Base-by-base conservation (phyloP, 805 yeast species). In the Starmerella potacharoeniae region DNA sequence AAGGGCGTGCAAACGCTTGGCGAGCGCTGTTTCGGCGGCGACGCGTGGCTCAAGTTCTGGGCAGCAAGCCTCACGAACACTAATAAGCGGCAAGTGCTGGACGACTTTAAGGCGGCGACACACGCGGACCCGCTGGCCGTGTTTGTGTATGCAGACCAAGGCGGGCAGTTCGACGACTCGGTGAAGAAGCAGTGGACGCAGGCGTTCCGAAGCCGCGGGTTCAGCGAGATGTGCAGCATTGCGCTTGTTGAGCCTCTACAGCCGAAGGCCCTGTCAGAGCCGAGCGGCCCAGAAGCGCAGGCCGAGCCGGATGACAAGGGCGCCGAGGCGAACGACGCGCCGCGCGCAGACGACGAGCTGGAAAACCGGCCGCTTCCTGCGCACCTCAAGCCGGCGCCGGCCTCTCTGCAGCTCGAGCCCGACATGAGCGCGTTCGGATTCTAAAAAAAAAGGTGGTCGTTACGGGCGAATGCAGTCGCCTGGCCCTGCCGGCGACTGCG, bases 391-490 rank as follows among this genome's bases (percentile, higher is more conserved):
- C 66, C 68, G 16, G 81, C 84, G 1, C 82, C 83, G 4, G 71
- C 73, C n/a, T 67, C 73, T 3, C 78, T 76, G 37, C 82, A 81
- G 65, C 77, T 75, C 55, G 90, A 83, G 62, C 87, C 90, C 0
- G 89, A 84, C 63, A 82, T 84, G 89, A 80, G 84, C 65, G 77
- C 86, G 0, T 83, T 83, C 63, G 76, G 75, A 52, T 83, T 83
- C 64, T 79, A 76, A 10, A 49, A 4, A 17, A 11, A 16, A n/a
- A 14, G 1, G 35, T 4, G 4, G 14, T 10, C n/a, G 22, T 22
- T 22, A 22, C 22, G 22, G 22, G 22, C n/a, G n/a, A n/a, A 22
- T 22, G 22, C 22, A 22, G 22, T 22, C 22, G 22, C 22, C 22
- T 22, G 22, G 22, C 22, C 22, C 22, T 22, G 22, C 22, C 22